A percentile compares a stretch with the other conserved stretches of the same genome.
Conservation (phyloP, 306 rosid species). For the Corylus americana region DNA sequence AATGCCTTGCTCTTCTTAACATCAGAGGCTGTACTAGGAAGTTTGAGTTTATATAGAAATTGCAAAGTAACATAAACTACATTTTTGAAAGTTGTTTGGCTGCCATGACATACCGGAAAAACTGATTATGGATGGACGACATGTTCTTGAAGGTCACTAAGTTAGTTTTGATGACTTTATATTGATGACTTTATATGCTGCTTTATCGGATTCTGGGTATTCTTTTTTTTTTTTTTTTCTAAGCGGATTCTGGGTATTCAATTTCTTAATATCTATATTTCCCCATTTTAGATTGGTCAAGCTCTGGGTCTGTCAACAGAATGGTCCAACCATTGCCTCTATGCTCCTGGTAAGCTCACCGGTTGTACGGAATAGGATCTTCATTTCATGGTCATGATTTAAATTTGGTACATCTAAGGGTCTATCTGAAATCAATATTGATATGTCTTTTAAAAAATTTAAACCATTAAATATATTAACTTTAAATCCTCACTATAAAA, state of each 20-base stretch:
- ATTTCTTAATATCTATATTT: constrained; percentile 9
- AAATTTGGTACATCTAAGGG: too few relatives aligned
- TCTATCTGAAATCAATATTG: too few relatives aligned
- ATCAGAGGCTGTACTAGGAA: background rate
- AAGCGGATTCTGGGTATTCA: background rate
- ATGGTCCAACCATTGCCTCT: constrained; percentile 88
- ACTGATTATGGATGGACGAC: background rate
- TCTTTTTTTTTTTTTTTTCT: too few relatives aligned
- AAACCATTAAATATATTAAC: too few relatives aligned
- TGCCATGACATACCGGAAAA: background rate
- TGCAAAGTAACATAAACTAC: background rate
- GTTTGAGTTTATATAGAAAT: background rate
- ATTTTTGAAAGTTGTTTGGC: background rate
- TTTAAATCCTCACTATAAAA: too few relatives aligned
- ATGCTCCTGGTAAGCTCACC: constrained; percentile 60
- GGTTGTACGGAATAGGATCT: too few relatives aligned
- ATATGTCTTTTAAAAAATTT: too few relatives aligned
- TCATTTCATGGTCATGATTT: too few relatives aligned
- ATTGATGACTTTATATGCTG: background rate
- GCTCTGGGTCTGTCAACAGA: constrained; percentile 90
- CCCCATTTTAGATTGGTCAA: constrained; percentile 69
- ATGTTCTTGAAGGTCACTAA: background rate
- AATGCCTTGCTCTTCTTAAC: background rate
- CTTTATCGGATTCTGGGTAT: background rate
- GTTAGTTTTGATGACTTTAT: background rate